Base-by-base conservation (phyloP, 805 yeast species). In the Metschnikowia picachoensis region DNA sequence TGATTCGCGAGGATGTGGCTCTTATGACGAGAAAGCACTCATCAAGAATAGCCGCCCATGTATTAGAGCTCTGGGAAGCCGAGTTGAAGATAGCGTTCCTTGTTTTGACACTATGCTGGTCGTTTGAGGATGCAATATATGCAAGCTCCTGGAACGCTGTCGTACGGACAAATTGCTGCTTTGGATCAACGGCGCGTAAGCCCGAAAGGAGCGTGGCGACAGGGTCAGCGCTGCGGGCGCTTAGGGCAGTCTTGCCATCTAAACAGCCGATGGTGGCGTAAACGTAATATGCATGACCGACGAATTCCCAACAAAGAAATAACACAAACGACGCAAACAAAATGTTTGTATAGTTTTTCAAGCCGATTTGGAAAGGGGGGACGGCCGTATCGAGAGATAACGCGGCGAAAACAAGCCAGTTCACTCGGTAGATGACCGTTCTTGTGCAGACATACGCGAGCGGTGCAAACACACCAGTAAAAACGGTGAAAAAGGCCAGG, bases 101-200 rank as follows among this genome's bases (percentile, higher is more conserved):
- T 43, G 77, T 66, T 41, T 76, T 73, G 3, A 64, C 52, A 7
- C 66, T 72, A 43, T 66, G 71, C 7, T 55, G 50, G 35, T 54
- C 59, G 1, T 69, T 59, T 3, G 79, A 65, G 1, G 81, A 76
- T 8, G 90, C 68, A 39, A 85, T 68, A 55, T 77, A 82, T 0
- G 87, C 85, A 44, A 85, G 67, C 58, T 86, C 94, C 64, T 86
- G 92, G 65, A 80, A 85, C 2, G 92, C 90, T 1, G 89, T 80
- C 48, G 81, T 60, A 48, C 80, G 76, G 41, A 61, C 52, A 40
- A 70, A 56, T 44, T 61, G 64, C 40, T 60, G 45, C 3, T 51
- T 51, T 0, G 68, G 64, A 12, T 63, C 67, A 1, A 78, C 77
- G 31, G 82, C 82, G 41, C 75, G 73, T 49, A 86, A 69, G 0